Evolutionary conservation across 2,329 filamentous ascomycete species (phyloP).

Genomic region (Calonectria montana): DNA sequence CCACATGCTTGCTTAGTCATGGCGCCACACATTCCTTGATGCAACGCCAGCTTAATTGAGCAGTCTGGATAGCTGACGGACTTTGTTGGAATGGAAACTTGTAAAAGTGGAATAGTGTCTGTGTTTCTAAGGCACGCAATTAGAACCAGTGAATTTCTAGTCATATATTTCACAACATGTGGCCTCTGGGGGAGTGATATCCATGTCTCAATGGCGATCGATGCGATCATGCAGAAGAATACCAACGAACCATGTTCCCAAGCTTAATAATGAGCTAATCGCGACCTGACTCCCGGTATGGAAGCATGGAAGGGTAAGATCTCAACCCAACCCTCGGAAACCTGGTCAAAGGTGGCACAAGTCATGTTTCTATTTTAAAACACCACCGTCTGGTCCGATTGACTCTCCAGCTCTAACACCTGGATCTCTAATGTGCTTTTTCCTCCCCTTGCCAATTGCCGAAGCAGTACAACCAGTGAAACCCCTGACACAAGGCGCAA

Average conservation of each 20-base stretch:
- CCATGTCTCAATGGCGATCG: background rate
- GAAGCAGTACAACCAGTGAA: background rate
- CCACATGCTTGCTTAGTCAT: constrained; percentile 16
- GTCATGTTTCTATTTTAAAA: background rate
- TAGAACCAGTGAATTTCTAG: too few species aligned
- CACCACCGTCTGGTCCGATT: background rate
- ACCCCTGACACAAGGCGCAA: background rate
- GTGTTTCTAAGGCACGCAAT: background rate
- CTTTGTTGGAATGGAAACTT: background rate
- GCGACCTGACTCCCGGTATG: background rate
- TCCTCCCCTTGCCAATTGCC: background rate
- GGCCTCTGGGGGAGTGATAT: background rate
- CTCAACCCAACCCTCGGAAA: background rate
- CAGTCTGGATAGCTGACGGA: background rate
- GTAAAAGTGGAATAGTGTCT: background rate
- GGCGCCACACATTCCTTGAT: constrained; percentile 7
- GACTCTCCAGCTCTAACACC: background rate
- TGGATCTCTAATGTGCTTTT: background rate
- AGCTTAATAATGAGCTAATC: background rate
- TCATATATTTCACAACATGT: background rate
- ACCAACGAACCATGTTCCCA: background rate
- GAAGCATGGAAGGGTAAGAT: background rate
- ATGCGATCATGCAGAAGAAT: background rate
- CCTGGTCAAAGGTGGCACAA: background rate
- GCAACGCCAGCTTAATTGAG: constrained; percentile 1